Conservation (phyloP, 2,329 filamentous ascomycete species). For the Arthrobotrys musiformis region DNA sequence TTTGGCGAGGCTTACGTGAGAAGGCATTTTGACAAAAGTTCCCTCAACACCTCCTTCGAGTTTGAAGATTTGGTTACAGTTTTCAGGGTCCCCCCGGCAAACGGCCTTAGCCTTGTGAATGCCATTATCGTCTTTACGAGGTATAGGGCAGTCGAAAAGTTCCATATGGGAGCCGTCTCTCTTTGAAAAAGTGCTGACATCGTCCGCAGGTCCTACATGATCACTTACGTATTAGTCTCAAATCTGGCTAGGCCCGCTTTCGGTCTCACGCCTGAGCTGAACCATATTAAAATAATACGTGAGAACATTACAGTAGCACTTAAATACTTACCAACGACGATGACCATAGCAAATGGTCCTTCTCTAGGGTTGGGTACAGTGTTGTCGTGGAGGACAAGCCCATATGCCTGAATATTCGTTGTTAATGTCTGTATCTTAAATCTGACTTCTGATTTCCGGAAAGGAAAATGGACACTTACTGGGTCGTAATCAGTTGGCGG, state of each 20-base stretch:
- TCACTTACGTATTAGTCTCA: constrained; percentile 31
- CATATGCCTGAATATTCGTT: constrained; percentile 29
- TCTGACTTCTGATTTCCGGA: constrained; percentile 7
- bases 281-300: not conserved
- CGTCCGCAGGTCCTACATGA: constrained; percentile 59
- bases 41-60: constrained; percentile 42
- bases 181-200: constrained; percentile 62
- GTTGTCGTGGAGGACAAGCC: constrained; percentile 46
- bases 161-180: constrained; percentile 66
- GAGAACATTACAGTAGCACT: not conserved
- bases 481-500: constrained; percentile 59
- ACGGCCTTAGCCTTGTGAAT: constrained; percentile 43
- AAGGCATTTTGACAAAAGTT: constrained; percentile 42
- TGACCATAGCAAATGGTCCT: constrained; percentile 43
- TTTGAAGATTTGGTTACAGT: constrained; percentile 41
- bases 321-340: constrained; percentile 41
- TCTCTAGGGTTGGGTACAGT: constrained; percentile 23
- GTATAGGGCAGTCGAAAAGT: constrained; percentile 62
- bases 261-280: constrained; percentile 7
- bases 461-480: constrained; percentile 6
- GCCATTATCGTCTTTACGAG: constrained; percentile 33
- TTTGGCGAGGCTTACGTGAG: constrained; percentile 32
- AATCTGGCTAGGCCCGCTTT: not conserved
- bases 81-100: constrained; percentile 44
- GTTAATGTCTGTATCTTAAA: constrained; percentile 6